A percentile compares a stretch with the other conserved stretches of the same genome.
Conservation (phyloP, 1,139 yeast genomes). For the Lodderomyces oxycetoniae region DNA sequence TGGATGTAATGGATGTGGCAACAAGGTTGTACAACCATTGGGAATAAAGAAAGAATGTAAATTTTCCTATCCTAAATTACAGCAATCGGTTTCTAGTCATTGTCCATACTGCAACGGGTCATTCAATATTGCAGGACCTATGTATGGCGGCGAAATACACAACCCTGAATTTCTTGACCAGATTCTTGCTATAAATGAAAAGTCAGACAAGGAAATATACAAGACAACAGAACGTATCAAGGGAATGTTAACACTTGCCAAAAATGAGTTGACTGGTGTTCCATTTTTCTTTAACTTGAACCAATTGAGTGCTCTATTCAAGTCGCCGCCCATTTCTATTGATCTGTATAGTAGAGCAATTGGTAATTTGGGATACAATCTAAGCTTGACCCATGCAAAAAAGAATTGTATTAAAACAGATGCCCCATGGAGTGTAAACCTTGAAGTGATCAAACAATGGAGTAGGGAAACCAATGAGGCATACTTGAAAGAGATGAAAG, state of each 20-base stretch:
- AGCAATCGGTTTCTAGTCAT: constrained; percentile 43
- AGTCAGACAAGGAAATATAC: constrained; percentile 7
- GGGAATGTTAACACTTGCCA: constrained; percentile 88
- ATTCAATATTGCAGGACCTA: constrained; percentile 87
- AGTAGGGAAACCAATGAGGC: constrained; percentile 39
- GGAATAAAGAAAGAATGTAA: constrained; percentile 46
- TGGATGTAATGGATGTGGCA: constrained; percentile 85
- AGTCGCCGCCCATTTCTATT: constrained; percentile 80
- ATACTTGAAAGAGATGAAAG: constrained; percentile 29
- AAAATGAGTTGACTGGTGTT: constrained; percentile 55
- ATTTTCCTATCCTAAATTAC: constrained; percentile 35
- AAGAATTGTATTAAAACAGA: constrained; percentile 83
- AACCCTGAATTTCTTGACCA: constrained; percentile 59
- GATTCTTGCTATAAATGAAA: constrained; percentile 51
- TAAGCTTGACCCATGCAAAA: constrained; percentile 84
- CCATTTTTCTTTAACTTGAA: constrained; percentile 86
- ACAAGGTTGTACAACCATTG: constrained; percentile 64
- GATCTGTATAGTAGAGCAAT: constrained; percentile 69
- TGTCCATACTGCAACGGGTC: constrained; percentile 70
- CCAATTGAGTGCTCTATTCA: constrained; percentile 66
- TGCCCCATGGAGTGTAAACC: constrained; percentile 77
- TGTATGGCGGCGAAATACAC: constrained; percentile 87
- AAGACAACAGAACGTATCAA: constrained; percentile 71
- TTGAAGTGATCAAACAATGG: constrained; percentile 72
- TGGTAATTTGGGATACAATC: constrained; percentile 71